Evolutionary conservation across 2,329 filamentous ascomycete genomes (phyloP).

Genomic region (Aspergillus novofumigatus): DNA sequence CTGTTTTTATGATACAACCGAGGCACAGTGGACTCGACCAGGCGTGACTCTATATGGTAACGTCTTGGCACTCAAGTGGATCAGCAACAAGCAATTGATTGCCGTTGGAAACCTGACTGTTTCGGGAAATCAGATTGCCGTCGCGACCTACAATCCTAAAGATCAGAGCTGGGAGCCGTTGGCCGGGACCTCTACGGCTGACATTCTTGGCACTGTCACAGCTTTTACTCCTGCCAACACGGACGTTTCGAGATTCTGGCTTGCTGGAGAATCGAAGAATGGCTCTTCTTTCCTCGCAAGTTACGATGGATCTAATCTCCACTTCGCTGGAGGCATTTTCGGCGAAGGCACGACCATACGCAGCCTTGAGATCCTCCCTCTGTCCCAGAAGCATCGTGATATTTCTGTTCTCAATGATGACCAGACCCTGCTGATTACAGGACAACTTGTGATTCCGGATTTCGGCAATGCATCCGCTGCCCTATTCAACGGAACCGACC

Average conservation of each 20-base stretch:
- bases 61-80: slow-evolving; percentile 72
- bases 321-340: slow-evolving; percentile 60
- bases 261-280: slow-evolving; percentile 66
- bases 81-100: slow-evolving; percentile 65
- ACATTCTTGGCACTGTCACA: slow-evolving; percentile 74
- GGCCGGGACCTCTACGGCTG: slow-evolving; percentile 48
- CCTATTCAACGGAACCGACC: slow-evolving; percentile 76
- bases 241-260: slow-evolving; percentile 73
- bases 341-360: slow-evolving; percentile 64
- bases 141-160: slow-evolving; percentile 70
- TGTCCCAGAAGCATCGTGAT: slow-evolving; percentile 63
- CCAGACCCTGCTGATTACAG: slow-evolving; percentile 78
- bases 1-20: slow-evolving; percentile 70
- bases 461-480: slow-evolving; percentile 83
- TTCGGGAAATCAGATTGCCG: slow-evolving; percentile 59
- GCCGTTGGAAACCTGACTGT: slow-evolving; percentile 73
- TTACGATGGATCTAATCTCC: slow-evolving; percentile 71
- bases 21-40: slow-evolving; percentile 74
- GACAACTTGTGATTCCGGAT: slow-evolving; percentile 67
- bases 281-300: slow-evolving; percentile 75
- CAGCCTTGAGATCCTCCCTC: slow-evolving; percentile 74
- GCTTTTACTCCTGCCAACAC: slow-evolving; percentile 70
- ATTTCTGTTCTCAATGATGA: slow-evolving; percentile 61
- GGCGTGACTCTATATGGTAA: slow-evolving; percentile 67
- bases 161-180: slow-evolving; percentile 59